Evolutionary conservation across 139 green algal species (phyloP), one percentile per base, ranked within the genome.

Genomic region (Ostreobium quekettii): DNA sequence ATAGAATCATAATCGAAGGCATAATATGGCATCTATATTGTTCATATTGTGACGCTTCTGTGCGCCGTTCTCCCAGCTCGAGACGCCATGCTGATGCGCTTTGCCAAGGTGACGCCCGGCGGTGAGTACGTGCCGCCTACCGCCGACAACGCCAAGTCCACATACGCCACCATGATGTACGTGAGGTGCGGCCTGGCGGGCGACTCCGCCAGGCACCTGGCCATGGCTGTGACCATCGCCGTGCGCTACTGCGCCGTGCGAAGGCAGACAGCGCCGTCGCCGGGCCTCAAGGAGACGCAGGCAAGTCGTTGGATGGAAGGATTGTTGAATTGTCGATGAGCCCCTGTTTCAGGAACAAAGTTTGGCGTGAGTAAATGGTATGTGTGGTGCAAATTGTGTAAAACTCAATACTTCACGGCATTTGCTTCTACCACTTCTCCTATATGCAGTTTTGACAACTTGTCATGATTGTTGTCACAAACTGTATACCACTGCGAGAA

Each of bases 121-220:
- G 91, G 90, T 29, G 39, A 65, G 22, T 97, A 96, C 76, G 48
- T 85, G 29, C 86, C 88, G 1, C 91, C 90, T 0, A 86, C 90
- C 2, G 70, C 83, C 29, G 78, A 77, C 56, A 95, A 97, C 80
- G 46, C 73, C 59, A 96, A 97, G 78, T 83, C 92, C 22, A 85
- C 82, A 11, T 97, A 97, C 64, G 83, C 82, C 7, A 96, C 92
- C 53, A 96, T 97, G 91, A 82, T 97, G 66, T 93, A 85, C 64
- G 90, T 97, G 53, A 75, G 91, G 0, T 87, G 88, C 4, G 87
- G 86, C 67, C 87, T 97, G 53, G 87, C 97, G 29, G 72, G 83
- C 36, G 79, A 83, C 64, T 47, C 66, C 3, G 75, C 66, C 6
- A 47, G 64, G 24, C 31, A 83, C 24, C 76, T 97, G 59, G 80